Evolutionary conservation across 306 rosid species (phyloP), one percentile per base, ranked within the genome.

Genomic region (Cucumis hystrix): DNA sequence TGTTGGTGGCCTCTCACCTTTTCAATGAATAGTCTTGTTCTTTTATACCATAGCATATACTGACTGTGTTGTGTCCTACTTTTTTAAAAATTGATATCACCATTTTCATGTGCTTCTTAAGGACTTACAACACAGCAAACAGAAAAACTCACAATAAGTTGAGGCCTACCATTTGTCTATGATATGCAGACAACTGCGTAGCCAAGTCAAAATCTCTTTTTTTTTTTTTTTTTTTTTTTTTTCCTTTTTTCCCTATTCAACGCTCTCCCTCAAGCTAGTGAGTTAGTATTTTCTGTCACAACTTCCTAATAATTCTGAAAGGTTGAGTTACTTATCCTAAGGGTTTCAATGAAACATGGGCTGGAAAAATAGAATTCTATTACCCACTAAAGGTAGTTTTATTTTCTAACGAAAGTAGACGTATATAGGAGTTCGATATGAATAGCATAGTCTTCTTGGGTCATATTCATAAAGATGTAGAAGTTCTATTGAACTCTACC

Each of bases 401-500:
- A n/a, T 70, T 13, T 4, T 70, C 7, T 4, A 20, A 69, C 21
- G 56, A 15, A 47, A 47, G 7, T 18, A 49, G 7, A 47, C 59
- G 59, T 6, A 23, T 23, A 23, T 10, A 6, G 40, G 41, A 70
- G 17, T 47, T 70, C n/a, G 18, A n/a, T 35, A 74, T 54, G 30
- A 64, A 78, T 43, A 55, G 74, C 57, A 39, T 67, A 51, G 12
- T 72, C 10, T 74, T 73, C 77, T 51, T 54, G 35, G 62, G 43
- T 73, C 63, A 55, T 54, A 54, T 56, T 67, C 41, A 33, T 14
- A 52, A 7, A 6, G 62, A 52, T 35, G 43, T 17, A 49, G 63
- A 73, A 74, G 17, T 55, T 74, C 28, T 30, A 52, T 10, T 33
- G 63, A 51, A 47, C 60, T 87, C 84, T 89, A 95, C 98, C 93